Evolutionary conservation across 2,329 filamentous ascomycete genomes (phyloP), one percentile per base, ranked within the genome.

Genomic region (Herpomyces periplanetae): DNA sequence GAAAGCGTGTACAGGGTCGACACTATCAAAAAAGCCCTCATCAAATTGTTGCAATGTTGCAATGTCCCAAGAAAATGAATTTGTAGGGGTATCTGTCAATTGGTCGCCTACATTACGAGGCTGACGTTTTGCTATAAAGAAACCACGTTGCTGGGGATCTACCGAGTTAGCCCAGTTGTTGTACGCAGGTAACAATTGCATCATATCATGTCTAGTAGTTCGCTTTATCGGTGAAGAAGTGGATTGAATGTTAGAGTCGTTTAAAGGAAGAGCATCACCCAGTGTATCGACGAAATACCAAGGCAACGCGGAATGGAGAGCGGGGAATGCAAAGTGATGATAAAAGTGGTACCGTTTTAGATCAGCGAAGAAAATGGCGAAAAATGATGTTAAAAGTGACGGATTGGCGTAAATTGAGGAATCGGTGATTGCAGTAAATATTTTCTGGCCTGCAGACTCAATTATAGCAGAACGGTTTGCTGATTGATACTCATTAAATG

Each of bases 281-380:
- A 33, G 31, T 3, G 34, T 29, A 3, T 33, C 25, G 13, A 47
- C 37, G 19, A 59, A 44, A 28, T 53, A 60, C 80, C 80, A 96
- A 11, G 50, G 45, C 2, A 69, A 68, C 21, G 75, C 61, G 3
- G 75, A 85, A 34, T 85, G 73, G 17, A 96, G 48, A 8, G 75
- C 71, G 1, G 80, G 80, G 32, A 85, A 96, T 3, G 64, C 75
- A 38, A 91, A 91, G 58, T 84, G 85, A 40, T 91, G 91, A n/a
- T 63, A 69, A 35, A 91, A 88, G 26, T 61, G 68, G 42, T 91
- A 91, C 34, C 84, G 88, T 38, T 96, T 96, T 13, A 96, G 50
- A 34, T 96, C 75, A 25, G 80, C 75, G 35, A 68, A 96, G 8
- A 69, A 87, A 17, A 91, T 55, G 23, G 84, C 57, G 11, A 66